These are phyloP conservation scores for Wallacemonas sp. DNA, from an alignment of 208 protist species.

Conservation along the genomic window DNA sequence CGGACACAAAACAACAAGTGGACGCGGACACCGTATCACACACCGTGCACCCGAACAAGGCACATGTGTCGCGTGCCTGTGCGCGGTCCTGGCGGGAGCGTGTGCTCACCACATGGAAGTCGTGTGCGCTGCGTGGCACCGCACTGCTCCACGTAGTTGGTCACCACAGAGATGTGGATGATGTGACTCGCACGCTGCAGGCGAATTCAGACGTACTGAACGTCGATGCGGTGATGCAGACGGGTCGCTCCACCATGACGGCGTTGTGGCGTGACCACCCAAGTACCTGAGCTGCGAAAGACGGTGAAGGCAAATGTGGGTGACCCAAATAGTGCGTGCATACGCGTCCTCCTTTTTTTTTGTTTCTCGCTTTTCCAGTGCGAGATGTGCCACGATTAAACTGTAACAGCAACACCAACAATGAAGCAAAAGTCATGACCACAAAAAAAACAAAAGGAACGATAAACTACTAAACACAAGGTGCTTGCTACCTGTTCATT, in stretches of 20 bases:
- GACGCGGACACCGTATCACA: too few species aligned
- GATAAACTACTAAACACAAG: too few species aligned
- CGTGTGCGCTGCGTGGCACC: not conserved
- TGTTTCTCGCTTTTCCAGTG: not conserved
- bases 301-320: too few species aligned
- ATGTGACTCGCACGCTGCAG: not conserved
- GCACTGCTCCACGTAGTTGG: not conserved
- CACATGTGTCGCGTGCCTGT: not conserved
- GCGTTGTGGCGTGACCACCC: not conserved
- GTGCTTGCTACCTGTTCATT: too few species aligned
- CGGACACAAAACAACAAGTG: not conserved
- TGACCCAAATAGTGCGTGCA: not conserved
- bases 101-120: not conserved
- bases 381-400: too few species aligned
- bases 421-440: too few species aligned
- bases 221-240: not conserved
- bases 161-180: not conserved
- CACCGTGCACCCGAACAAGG: not conserved
- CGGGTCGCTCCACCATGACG: not conserved
- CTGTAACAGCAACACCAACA: too few species aligned
- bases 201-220: not conserved
- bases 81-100: conserved; percentile 25
- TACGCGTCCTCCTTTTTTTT: conserved; percentile 9
- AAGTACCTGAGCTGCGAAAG: not conserved
- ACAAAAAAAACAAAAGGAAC: too few species aligned